Conservation (phyloP, 2,329 filamentous ascomycete species). For the Dryadomyces quercivorus region DNA sequence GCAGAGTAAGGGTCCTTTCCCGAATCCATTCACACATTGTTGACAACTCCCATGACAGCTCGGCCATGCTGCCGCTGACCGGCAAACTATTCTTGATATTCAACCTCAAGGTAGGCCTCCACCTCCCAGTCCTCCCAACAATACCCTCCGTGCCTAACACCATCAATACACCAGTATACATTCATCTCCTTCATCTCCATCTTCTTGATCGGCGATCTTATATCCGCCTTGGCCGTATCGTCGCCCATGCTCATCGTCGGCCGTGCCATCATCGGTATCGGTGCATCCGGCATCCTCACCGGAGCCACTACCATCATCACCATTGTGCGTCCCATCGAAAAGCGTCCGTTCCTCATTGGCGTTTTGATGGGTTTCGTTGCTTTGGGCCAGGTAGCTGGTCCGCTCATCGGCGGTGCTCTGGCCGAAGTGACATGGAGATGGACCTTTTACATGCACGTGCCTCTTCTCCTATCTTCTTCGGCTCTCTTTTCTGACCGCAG, state of each 20-base stretch:
- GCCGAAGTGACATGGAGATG: constrained; percentile 39
- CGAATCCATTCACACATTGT: background rate
- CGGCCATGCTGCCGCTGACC: constrained; percentile 34
- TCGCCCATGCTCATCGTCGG: constrained; percentile 39
- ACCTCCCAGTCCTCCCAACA: background rate
- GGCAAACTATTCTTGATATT: constrained; percentile 38
- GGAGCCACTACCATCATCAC: constrained; percentile 36
- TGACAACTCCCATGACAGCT: constrained; percentile 1
- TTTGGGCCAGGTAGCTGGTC: constrained; percentile 34
- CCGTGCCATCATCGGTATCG: constrained; percentile 37
- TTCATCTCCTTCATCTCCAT: constrained; percentile 26
- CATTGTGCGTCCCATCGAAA: constrained; percentile 37
- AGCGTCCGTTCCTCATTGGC: constrained; percentile 41
- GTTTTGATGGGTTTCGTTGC: constrained; percentile 44
- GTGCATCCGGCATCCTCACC: constrained; percentile 37
- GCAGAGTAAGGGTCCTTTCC: constrained; percentile 26
- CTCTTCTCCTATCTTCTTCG: constrained; percentile 5
- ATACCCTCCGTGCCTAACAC: too few relatives aligned
- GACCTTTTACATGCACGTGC: constrained; percentile 39
- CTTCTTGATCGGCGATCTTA: constrained; percentile 21
- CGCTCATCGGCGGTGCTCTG: constrained; percentile 37
- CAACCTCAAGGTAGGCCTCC: constrained; percentile 26
- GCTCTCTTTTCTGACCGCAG: constrained; percentile 20
- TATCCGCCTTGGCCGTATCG: constrained; percentile 29
- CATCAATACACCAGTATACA: constrained; percentile 12